Base-by-base conservation (phyloP, 2,329 filamentous ascomycete genomes). In the Phaeosphaeria sp. region DNA sequence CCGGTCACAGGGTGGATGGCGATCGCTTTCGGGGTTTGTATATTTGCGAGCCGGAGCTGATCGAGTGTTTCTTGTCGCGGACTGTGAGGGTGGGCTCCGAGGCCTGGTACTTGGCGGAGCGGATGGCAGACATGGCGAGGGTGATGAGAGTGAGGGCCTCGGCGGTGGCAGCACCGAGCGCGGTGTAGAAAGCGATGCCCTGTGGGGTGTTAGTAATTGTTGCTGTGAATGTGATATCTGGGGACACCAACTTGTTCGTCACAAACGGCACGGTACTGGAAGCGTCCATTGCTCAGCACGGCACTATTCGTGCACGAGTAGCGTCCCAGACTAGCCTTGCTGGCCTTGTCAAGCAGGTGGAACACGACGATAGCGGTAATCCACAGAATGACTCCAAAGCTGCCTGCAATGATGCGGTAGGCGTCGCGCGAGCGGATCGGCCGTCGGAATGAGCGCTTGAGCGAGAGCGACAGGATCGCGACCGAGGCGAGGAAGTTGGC, bases 251-350 rank as follows among this genome's bases (percentile, higher is more conserved):
- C 74, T 69, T 76, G 74, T 57, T 77, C 74, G 52, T 72, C 69
- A 64, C 74, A 77, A 48, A 77, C 73, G 25, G 72, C 71, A 60
- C 72, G 72, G 54, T 77, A 77, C 49, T 76, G 73, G 59, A 70
- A 75, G 5, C 73, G 67, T 0, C 74, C 74, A 51, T 76, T 76
- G 57, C 72, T 75, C 64, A 76, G 60, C 22, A 71, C 60, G 49
- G 70, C 69, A 53, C 65, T 64, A 62, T 76, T 70, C 13, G 65
- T 71, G 63, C 74, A 77, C 36, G 74, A 68, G 59, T 76, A 77
- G 9, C 69, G 69, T 20, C 69, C 72, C 56, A 77, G 52, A 59
- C 74, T 76, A 33, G 74, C 74, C 53, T 75, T 76, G 66, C 71
- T 76, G n/a, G 68, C 67, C 57, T 65, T 69, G 63, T 76, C 68